These are phyloP conservation scores for Cytospora chrysosperma DNA, from an alignment of 2,329 filamentous ascomycete genomes.

Conservation along the genomic window DNA sequence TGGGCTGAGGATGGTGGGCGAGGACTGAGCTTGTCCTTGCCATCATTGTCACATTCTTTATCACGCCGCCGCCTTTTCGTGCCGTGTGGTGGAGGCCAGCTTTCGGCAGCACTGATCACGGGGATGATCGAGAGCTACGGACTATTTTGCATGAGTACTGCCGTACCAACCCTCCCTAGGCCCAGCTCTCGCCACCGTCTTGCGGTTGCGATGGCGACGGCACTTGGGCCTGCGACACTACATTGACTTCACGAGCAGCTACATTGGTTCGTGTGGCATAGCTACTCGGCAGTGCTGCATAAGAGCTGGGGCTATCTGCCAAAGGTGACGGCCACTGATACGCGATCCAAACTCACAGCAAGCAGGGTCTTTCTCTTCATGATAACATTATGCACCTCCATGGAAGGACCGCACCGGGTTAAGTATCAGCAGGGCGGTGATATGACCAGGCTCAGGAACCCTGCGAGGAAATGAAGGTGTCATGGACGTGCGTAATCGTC, in stretches of 20 bases:
- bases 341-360: not conserved
- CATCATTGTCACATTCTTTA: not conserved
- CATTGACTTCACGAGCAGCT: not conserved
- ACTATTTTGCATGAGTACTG: not conserved
- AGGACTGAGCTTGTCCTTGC: slow-evolving; percentile 30
- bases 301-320: no score
- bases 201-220: not conserved
- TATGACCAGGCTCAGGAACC: no score
- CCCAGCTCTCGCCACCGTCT: not conserved
- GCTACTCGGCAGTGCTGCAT: not conserved
- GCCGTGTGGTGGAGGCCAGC: not conserved
- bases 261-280: not conserved
- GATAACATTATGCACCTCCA: not conserved
- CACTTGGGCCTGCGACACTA: not conserved
- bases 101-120: not conserved
- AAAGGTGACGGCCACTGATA: not conserved
- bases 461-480: not conserved
- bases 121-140: not conserved
- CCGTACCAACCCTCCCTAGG: not conserved
- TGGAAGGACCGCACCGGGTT: not conserved
- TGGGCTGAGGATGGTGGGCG: slow-evolving; percentile 37
- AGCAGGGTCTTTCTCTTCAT: not conserved
- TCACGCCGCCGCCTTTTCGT: not conserved
- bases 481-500: no score
- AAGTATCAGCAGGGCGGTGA: not conserved